A percentile compares a stretch with the other conserved stretches of the same genome.
Conservation (phyloP, 257 asterid species). For the Penstemon barbatus region DNA sequence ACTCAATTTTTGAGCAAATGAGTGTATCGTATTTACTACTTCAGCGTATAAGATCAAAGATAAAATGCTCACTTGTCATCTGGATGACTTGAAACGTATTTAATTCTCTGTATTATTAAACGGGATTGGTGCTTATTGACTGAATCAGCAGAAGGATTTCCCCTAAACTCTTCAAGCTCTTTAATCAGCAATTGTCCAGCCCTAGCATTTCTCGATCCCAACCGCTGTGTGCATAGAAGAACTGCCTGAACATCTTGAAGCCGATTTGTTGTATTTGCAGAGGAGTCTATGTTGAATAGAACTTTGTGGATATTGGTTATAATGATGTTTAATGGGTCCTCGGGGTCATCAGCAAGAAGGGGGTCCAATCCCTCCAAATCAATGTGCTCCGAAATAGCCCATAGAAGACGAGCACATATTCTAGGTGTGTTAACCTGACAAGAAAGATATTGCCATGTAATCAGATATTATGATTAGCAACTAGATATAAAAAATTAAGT, state of each 20-base stretch:
- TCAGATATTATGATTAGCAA: constrained; percentile 7
- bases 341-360: constrained; percentile 87
- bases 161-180: constrained; percentile 86
- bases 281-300: constrained; percentile 64
- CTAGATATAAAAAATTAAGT: neutral
- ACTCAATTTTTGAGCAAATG: neutral
- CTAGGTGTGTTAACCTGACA: constrained; percentile 88
- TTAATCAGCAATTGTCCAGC: constrained; percentile 77
- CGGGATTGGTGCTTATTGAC: constrained; percentile 89
- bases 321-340: constrained; percentile 72
- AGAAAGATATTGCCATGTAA: constrained; percentile 23
- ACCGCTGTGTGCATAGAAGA: constrained; percentile 77
- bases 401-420: constrained; percentile 71
- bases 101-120: constrained; percentile 72
- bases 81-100: constrained; percentile 66
- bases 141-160: constrained; percentile 73
- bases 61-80: constrained; percentile 66
- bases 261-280: constrained; percentile 69
- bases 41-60: constrained; percentile 14
- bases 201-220: constrained; percentile 87
- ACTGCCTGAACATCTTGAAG: constrained; percentile 92
- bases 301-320: constrained; percentile 70
- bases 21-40: constrained; percentile 12
- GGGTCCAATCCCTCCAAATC: constrained; percentile 87
- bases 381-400: constrained; percentile 89